Conservation (phyloP, 495 filamentous ascomycete genomes). For the Tuber brumale region DNA sequence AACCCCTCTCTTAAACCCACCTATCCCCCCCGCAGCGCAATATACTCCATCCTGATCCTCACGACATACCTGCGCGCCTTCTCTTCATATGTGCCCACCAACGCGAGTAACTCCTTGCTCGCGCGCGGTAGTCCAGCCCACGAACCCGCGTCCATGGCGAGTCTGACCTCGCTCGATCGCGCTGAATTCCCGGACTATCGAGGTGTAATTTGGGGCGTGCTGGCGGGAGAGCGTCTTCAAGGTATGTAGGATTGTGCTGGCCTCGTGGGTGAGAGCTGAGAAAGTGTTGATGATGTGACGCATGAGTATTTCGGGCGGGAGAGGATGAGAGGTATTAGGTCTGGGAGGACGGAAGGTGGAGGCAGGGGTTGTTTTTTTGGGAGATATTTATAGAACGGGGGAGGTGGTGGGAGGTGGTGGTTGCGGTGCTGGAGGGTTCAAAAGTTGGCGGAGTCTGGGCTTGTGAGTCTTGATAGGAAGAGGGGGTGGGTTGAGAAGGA, state of each 20-base stretch:
- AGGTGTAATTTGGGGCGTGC: conserved; percentile 38
- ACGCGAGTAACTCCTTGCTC: conserved; percentile 27
- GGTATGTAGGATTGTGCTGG: conserved; percentile 3
- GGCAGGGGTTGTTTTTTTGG: too few species aligned
- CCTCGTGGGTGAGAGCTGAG: background rate
- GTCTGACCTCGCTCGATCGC: conserved; percentile 32
- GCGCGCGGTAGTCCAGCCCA: conserved; percentile 26
- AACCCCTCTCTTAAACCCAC: conserved; percentile 11
- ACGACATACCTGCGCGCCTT: conserved; percentile 40
- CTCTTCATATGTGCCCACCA: conserved; percentile 38
- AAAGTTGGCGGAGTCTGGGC: conserved; percentile 5
- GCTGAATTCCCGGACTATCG: conserved; percentile 40
- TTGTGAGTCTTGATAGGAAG: conserved; percentile 8
- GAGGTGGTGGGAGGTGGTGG: conserved; percentile 1
- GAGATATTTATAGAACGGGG: background rate
- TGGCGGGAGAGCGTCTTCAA: conserved; percentile 32
- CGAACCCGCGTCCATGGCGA: conserved; percentile 27
- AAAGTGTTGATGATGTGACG: background rate
- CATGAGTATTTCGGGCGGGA: too few species aligned
- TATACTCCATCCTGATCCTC: conserved; percentile 33
- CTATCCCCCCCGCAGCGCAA: conserved; percentile 30
- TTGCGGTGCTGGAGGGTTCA: background rate
- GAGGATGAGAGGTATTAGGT: too few species aligned
- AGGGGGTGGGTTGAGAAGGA: background rate
- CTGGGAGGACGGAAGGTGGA: too few species aligned